A percentile compares a stretch with the other conserved stretches of the same genome.
Conservation (phyloP, 78 protist species). For the Carpediemonas membranifera region DNA sequence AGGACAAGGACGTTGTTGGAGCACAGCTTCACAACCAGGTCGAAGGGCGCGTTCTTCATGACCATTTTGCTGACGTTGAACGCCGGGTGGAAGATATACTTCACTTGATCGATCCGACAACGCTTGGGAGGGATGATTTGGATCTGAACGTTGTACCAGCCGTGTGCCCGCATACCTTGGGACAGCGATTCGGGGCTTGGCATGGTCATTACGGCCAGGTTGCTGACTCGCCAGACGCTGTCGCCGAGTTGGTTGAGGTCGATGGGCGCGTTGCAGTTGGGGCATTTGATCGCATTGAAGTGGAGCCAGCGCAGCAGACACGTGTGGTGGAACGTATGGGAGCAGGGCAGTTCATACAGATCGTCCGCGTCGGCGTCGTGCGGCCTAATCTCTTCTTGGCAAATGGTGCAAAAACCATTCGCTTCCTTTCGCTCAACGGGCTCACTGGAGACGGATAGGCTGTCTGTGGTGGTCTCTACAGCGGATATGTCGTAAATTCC, state of each 20-base stretch:
- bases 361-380: no score
- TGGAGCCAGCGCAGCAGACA: no score
- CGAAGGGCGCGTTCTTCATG: neutral
- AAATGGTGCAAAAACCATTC: no score
- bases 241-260: neutral
- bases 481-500: no score
- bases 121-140: neutral
- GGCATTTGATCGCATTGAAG: no score
- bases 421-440: no score
- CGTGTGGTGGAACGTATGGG: no score
- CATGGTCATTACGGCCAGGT: neutral
- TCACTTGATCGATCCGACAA: neutral
- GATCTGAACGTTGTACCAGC: constrained; percentile 19
- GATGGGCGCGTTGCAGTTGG: neutral
- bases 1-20: neutral
- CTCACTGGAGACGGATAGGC: no score
- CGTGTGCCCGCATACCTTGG: neutral
- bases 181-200: neutral
- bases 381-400: no score
- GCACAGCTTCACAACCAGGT: constrained; percentile 17
- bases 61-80: neutral
- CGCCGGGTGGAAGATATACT: constrained; percentile 17
- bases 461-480: no score
- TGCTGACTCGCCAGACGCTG: neutral
- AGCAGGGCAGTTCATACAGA: no score